phyloP scores from a whole-genome alignment of 441 rosid species.

The Populus hybrid region DNA sequence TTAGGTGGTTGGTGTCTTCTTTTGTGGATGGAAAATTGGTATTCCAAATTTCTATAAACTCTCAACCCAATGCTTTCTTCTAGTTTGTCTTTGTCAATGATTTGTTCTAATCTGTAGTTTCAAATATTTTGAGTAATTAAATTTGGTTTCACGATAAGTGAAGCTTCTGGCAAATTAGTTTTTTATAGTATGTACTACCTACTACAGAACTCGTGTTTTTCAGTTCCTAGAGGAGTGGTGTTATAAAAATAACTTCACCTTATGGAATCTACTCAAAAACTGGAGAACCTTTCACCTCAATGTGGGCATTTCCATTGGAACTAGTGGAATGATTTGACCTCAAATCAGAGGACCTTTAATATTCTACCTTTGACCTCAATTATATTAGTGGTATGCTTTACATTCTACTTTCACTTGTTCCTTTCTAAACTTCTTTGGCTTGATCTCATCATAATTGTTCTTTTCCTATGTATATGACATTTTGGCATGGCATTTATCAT shows the following conservation, averaged over 20 bases:
- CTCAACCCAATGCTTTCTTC: background rate
- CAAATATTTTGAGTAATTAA: background rate
- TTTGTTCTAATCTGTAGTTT: background rate
- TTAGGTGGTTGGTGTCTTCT: background rate
- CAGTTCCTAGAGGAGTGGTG: background rate
- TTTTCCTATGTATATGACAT: background rate
- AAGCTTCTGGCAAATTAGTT: background rate
- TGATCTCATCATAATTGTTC: background rate
- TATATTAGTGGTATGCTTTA: background rate
- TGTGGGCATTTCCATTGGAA: background rate
- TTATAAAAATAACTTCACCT: background rate
- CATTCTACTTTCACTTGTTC: background rate
- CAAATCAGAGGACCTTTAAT: background rate
- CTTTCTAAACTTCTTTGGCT: conserved; percentile 2
- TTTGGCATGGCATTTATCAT: background rate
- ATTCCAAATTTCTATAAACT: background rate
- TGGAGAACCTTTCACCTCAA: background rate
- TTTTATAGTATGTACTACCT: background rate
- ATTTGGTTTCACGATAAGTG: conserved; percentile 2
- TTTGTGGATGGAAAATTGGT: background rate
- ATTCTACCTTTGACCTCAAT: background rate
- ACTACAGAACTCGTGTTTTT: background rate
- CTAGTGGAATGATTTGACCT: background rate
- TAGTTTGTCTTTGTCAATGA: background rate
- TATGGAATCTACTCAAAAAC: background rate